Base-by-base conservation (phyloP, 2,329 filamentous ascomycete genomes). In the Phoma sp. region DNA sequence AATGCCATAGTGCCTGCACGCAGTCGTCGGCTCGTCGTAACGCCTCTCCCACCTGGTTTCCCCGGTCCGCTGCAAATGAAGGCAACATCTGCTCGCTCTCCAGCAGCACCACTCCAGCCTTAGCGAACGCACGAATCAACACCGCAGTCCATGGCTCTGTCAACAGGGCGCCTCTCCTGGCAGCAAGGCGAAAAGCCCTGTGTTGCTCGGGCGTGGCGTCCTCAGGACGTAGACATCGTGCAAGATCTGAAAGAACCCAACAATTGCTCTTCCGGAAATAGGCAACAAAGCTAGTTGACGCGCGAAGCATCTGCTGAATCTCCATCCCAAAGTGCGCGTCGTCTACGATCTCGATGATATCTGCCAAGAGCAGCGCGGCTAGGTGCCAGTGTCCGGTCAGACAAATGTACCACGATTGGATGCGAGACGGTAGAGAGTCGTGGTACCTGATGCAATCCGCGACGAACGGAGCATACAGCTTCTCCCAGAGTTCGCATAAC, bases 61-160 rank as follows among this genome's bases (percentile, higher is more conserved):
- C 18, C 25, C 22, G 14, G 5, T 47, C 36, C 13, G 32, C 23
- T n/a, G 51, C 24, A 8, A 45, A 45, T 5, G 38, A 51, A 8
- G 55, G 53, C 4, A 55, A 39, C 32, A 60, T 57, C 3, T 62
- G 53, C 8, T 75, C 71, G 18, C 66, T 66, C 7, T 77, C 71
- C 4, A 84, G 68, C 13, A 77, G 62, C 4, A 78, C 64, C 14
- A 70, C 69, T 8, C 70, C 78, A 0, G 82, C 79, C 61, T 78
- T 81, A 23, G 79, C 76, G 53, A 85, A 85, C 0, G 78, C 78
- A 24, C 81, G 75, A 38, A 84, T 79, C 25, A 85, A 68, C 2
- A 85, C 78, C 35, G 80, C 79, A 1, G 83, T 84, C 83, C 83
- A 86, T 2, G 84, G 84, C 59, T 86, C 83, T 0, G 82, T 84